Evolutionary conservation across 371 early-diverging fungal species (phyloP), one percentile per base, ranked within the genome.

Genomic region (Polyrhizophydium stewartii): DNA sequence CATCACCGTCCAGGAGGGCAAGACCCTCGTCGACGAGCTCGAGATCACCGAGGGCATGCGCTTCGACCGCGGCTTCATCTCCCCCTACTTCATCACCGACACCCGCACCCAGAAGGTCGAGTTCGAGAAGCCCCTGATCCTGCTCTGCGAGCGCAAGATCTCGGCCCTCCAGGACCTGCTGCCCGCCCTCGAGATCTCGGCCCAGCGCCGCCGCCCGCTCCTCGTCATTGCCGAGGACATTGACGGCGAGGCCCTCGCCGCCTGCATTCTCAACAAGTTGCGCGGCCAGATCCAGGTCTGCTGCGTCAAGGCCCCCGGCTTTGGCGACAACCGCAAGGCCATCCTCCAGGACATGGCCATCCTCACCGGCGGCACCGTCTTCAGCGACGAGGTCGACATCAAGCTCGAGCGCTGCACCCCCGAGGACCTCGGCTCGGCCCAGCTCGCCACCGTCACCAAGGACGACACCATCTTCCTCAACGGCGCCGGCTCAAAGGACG

Each of bases 41-140:
- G 94, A 92, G 71, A 87, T 97, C 69, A 97, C 98, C 58, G 97
- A 97, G 82, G 96, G 97, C 67, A 97, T 97, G 98, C 89, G 94
- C 62, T 97, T 97, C 76, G 98, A 97, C 82, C 96, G 97, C 69
- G 98, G 98, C 59, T 97, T 87, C 87, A 95, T 96, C 73, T 96
- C 96, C 37, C 98, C 98, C 38, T 96, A 97, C 87, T 97, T 97
- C 74, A 95, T 97, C 76, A 97, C 96, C 72, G 96, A 97, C 71
- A 85, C 94, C 74, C 93, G 94, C 87, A 79, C 90, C 59, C 95
- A 96, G 76, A 96, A 95, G 82, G 95, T 95, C 62, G 98, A 97
- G 78, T 94, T 97, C 59, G 98, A 97, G 85, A 97, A 97, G 80
- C 97, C 98, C 49, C 76, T 94, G 75, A 89, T 97, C 68, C 79